Evolutionary conservation across 139 green algal species (phyloP).

Genomic region (Ettlia oleoabundans): DNA sequence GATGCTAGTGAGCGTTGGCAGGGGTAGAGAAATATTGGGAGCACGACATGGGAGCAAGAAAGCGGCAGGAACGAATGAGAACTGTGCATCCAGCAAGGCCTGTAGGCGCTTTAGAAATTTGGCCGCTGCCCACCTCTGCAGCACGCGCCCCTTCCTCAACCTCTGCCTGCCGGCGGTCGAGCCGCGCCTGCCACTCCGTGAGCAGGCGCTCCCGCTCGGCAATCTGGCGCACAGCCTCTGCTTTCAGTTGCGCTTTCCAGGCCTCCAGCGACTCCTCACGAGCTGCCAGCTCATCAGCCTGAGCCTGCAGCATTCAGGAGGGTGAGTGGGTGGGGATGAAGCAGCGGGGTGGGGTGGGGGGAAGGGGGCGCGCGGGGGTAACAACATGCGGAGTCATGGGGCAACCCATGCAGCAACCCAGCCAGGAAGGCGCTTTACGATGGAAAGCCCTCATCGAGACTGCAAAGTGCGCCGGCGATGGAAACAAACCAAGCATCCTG

Average conservation of each 20-base stretch:
- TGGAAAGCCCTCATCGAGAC: no score
- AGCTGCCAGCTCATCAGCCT: conserved; percentile 45
- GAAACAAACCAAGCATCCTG: no score
- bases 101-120: no score
- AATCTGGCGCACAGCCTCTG: conserved; percentile 56
- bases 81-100: no score
- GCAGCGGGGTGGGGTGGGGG: background rate
- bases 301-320: conserved; percentile 9
- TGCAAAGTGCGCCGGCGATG: no score
- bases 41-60: no score
- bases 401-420: no score
- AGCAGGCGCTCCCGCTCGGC: conserved; percentile 50
- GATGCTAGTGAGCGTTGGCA: no score
- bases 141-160: conserved; percentile 39
- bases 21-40: no score
- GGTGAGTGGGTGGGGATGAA: background rate
- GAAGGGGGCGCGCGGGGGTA: background rate
- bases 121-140: conserved; percentile 9
- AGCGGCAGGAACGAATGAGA: no score
- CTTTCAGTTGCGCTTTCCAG: conserved; percentile 57
- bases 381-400: no score
- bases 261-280: conserved; percentile 54
- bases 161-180: conserved; percentile 41
- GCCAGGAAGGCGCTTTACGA: no score
- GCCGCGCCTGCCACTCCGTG: conserved; percentile 49